A percentile compares a stretch with the other conserved stretches of the same genome.
These are phyloP conservation scores for Fusarium coicis DNA, from an alignment of 2,329 filamentous ascomycete genomes.

Conservation along the genomic window DNA sequence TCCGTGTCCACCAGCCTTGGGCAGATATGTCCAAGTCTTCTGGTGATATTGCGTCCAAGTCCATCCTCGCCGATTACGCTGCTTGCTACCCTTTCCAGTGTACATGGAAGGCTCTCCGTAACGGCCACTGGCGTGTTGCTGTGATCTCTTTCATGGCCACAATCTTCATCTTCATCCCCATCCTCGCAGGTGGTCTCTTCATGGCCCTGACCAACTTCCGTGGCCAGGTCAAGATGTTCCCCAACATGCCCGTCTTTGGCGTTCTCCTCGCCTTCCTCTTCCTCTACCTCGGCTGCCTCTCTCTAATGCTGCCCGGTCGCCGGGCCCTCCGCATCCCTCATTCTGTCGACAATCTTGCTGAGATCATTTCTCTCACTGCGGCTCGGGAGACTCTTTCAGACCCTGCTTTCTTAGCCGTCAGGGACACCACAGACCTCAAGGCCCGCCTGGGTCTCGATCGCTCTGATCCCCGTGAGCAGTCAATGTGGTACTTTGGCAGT, in stretches of 20 bases:
- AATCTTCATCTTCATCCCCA: conserved; percentile 70
- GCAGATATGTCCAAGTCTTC: conserved; percentile 66
- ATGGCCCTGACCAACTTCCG: conserved; percentile 72
- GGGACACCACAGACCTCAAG: conserved; percentile 74
- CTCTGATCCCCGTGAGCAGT: conserved; percentile 57
- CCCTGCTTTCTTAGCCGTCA: conserved; percentile 75
- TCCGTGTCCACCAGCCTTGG: conserved; percentile 77
- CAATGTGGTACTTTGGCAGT: conserved; percentile 63
- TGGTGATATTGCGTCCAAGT: conserved; percentile 70
- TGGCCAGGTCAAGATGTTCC: conserved; percentile 71
- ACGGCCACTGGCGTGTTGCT: conserved; percentile 74
- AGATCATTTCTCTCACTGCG: conserved; percentile 81
- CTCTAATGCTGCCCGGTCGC: conserved; percentile 70
- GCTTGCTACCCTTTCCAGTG: conserved; percentile 71
- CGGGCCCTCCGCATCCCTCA: conserved; percentile 76
- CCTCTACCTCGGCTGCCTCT: conserved; percentile 74
- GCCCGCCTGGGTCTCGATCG: conserved; percentile 70
- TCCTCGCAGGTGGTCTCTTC: conserved; percentile 77
- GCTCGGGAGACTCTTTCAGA: conserved; percentile 78
- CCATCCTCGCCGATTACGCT: conserved; percentile 77
- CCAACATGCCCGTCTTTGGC: conserved; percentile 78
- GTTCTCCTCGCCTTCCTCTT: conserved; percentile 77
- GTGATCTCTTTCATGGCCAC: conserved; percentile 68
- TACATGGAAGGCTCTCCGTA: conserved; percentile 66
- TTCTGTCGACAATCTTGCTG: conserved; percentile 75